phyloP scores from a whole-genome alignment of 371 early-diverging fungal species.

The Smittium mucronatum region DNA sequence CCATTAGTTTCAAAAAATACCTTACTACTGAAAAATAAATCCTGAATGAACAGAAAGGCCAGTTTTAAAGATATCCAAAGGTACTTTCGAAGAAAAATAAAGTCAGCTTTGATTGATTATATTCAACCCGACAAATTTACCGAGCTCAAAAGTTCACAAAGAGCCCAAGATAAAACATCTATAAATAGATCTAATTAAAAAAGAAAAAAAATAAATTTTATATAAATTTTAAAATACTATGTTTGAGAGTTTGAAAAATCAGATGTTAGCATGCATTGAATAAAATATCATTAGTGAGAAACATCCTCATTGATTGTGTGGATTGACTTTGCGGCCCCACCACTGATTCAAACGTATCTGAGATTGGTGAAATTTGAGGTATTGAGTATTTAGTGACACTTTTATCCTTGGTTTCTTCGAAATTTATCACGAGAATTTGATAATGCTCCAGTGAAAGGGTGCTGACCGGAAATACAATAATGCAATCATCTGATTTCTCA shows the following conservation, averaged over 20 bases:
- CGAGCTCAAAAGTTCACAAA: background rate
- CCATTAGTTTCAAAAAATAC: background rate
- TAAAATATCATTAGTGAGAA: background rate
- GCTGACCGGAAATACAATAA: background rate
- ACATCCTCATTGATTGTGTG: background rate
- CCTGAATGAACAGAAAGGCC: background rate
- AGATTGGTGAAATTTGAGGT: background rate
- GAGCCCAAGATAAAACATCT: background rate
- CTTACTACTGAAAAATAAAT: background rate
- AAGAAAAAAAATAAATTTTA: background rate
- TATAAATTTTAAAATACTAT: background rate
- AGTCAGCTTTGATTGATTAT: background rate
- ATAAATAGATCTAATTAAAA: background rate
- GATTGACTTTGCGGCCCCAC: background rate
- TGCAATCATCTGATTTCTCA: background rate
- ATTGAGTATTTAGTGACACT: background rate
- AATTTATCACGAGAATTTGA: background rate
- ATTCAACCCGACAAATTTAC: background rate
- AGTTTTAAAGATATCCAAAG: background rate
- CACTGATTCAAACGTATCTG: background rate
- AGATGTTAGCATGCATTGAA: background rate
- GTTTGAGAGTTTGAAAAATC: background rate
- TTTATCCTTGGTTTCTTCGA: background rate
- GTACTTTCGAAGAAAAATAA: background rate
- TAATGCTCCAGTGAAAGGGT: background rate